These are phyloP conservation scores for Salicornia ramosissima DNA, from an alignment of 148 eudicot species.

Conservation along the genomic window DNA sequence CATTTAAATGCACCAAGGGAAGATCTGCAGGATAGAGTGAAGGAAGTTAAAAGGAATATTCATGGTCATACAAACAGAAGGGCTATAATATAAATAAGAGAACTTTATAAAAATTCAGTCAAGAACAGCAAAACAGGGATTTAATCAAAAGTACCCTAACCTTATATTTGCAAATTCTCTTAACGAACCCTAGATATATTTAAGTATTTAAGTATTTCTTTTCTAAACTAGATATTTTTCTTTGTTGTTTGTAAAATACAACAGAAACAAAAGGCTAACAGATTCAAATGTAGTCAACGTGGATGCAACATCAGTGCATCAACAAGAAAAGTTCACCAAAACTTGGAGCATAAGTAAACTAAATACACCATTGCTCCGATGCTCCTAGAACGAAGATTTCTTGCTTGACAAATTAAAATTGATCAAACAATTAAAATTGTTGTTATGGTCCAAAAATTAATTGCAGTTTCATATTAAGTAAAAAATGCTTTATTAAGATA, in stretches of 20 bases:
- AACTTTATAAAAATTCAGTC: no score
- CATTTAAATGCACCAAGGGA: conserved; percentile 82
- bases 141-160: no score
- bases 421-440: no score
- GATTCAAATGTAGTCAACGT: no score
- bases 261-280: not conserved
- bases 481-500: no score
- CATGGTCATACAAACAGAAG: not conserved
- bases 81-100: not conserved
- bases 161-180: not conserved
- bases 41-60: conserved; percentile 16
- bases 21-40: conserved; percentile 55
- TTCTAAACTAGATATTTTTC: not conserved
- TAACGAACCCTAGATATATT: not conserved
- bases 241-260: not conserved
- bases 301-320: not conserved
- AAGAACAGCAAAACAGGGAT: no score
- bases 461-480: no score
- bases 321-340: not conserved
- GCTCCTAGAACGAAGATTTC: not conserved
- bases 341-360: not conserved
- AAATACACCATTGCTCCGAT: not conserved
- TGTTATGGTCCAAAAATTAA: no score
- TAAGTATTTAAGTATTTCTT: no score
- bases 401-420: no score